A percentile compares a stretch with the other conserved stretches of the same genome.
Evolutionary conservation across 2,329 filamentous ascomycete genomes (phyloP).

Genomic region (Beauveria medogensis): DNA sequence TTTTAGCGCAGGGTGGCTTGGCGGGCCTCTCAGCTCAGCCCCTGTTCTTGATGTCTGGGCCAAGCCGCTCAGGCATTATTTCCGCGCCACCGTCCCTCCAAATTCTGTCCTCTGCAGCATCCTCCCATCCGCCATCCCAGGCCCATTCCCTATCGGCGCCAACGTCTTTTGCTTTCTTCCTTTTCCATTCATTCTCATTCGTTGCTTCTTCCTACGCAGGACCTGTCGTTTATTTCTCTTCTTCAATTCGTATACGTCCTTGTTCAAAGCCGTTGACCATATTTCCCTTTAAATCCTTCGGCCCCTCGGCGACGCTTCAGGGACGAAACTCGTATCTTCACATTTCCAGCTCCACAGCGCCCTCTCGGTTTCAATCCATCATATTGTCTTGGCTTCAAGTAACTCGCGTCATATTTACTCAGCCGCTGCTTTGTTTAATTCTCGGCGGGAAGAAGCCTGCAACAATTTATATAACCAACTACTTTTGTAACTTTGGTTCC

Average conservation of each 20-base stretch:
- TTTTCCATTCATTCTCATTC: not conserved
- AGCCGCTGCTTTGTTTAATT: not conserved
- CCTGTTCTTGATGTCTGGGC: not conserved
- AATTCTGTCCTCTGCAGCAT: conserved; percentile 6
- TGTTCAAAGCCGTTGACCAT: not conserved
- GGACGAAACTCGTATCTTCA: not conserved
- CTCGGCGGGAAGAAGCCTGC: not conserved
- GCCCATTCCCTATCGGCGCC: not conserved
- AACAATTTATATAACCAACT: not conserved
- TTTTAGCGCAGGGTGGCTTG: not conserved
- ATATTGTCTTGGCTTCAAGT: not conserved
- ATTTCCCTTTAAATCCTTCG: not conserved
- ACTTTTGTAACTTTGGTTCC: not conserved
- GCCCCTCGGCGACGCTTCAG: not conserved
- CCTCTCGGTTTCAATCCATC: not conserved
- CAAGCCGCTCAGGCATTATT: not conserved
- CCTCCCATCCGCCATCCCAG: not conserved
- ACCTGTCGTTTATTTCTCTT: not conserved
- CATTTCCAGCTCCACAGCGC: not conserved
- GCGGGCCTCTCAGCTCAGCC: not conserved
- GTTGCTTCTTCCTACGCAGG: not conserved
- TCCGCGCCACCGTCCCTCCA: not conserved
- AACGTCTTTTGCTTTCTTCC: not conserved
- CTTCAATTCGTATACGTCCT: not conserved
- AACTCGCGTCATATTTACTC: not conserved